Conservation (phyloP, 495 filamentous ascomycete species). For the Pyrenula aspistea region DNA sequence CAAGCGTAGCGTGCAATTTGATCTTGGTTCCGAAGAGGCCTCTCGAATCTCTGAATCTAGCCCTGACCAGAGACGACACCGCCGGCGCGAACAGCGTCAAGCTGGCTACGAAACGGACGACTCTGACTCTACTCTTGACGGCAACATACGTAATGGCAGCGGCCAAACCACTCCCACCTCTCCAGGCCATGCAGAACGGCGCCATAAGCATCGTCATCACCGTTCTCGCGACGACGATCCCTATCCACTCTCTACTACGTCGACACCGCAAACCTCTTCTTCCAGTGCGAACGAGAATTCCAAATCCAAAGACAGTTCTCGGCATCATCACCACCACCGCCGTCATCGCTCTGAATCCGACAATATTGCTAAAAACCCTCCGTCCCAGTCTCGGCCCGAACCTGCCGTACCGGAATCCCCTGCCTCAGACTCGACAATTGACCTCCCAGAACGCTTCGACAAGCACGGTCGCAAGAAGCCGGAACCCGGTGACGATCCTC, state of each 20-base stretch:
- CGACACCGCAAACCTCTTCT: neutral
- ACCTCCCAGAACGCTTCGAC: slow-evolving; percentile 58
- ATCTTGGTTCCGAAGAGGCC: slow-evolving; percentile 12
- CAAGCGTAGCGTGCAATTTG: slow-evolving; percentile 27
- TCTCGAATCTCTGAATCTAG: neutral
- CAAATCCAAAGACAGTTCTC: neutral
- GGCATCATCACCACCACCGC: slow-evolving; percentile 10
- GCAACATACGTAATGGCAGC: neutral
- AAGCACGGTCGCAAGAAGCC: slow-evolving; percentile 38
- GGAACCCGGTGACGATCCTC: slow-evolving; percentile 20
- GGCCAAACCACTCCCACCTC: neutral
- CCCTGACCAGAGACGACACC: neutral
- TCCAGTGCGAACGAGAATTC: neutral
- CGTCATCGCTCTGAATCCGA: slow-evolving; percentile 19
- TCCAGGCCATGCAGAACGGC: neutral
- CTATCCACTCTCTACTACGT: neutral
- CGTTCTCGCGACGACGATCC: neutral
- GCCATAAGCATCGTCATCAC: slow-evolving; percentile 1
- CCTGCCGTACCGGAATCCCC: slow-evolving; percentile 10
- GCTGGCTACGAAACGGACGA: slow-evolving; percentile 28
- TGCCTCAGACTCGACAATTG: slow-evolving; percentile 34
- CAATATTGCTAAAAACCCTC: slow-evolving; percentile 9
- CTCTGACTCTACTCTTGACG: slow-evolving; percentile 26
- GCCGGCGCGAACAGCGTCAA: slow-evolving; percentile 2
- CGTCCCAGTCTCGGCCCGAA: slow-evolving; percentile 5